Percentiles rank a stretch among this genome's conserved stretches.
Conservation (phyloP, 176 grass and related monocot genomes). For the Rhynchospora tenuis region DNA sequence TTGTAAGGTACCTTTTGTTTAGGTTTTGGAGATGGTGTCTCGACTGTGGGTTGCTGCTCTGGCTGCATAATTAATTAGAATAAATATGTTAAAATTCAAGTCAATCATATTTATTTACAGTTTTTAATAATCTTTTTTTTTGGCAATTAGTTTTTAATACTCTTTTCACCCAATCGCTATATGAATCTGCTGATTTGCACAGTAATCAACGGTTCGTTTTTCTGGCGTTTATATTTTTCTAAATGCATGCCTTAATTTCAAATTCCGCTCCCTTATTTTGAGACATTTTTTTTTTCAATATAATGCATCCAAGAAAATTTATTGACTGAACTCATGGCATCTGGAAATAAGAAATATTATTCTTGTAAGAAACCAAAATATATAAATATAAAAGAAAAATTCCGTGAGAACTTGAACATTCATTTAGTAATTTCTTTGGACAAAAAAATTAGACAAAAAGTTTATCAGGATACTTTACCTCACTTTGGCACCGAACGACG, state of each 20-base stretch:
- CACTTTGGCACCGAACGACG: background rate
- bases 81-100: background rate
- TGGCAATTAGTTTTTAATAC: background rate
- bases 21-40: background rate
- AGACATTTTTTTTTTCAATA: too few relatives aligned
- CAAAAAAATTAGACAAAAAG: background rate
- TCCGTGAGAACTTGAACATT: background rate
- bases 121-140: background rate
- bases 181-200: background rate
- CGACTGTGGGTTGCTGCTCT: background rate
- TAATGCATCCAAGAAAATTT: too few relatives aligned
- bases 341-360: too few relatives aligned
- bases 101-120: background rate
- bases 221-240: background rate
- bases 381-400: background rate
- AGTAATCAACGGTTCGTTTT: background rate
- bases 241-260: background rate
- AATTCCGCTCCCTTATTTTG: too few relatives aligned
- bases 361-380: background rate
- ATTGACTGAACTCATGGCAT: too few relatives aligned
- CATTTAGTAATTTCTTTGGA: background rate
- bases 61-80: background rate
- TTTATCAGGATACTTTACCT: constrained; percentile 6
- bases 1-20: constrained; percentile 13
- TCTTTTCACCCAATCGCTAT: too few relatives aligned